A percentile compares a stretch with the other conserved stretches of the same genome.
Evolutionary conservation across 352 stramenopile genomes (phyloP).

Genomic region (Aphanomyces euteiches): DNA sequence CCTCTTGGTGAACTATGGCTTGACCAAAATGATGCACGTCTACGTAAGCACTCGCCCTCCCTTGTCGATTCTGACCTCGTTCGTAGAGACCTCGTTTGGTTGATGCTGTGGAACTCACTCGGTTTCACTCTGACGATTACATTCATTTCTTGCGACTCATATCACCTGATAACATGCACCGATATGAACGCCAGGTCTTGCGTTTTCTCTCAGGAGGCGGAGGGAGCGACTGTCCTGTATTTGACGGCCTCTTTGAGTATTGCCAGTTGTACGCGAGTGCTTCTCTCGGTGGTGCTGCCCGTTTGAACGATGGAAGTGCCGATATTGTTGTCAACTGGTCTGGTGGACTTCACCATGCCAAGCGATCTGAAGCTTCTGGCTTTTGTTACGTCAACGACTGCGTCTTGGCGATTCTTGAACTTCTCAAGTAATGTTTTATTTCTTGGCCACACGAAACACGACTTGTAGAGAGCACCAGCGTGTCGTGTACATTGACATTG

Average conservation of each 20-base stretch:
- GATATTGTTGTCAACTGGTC: conserved; percentile 99
- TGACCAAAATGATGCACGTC: conserved; percentile 99
- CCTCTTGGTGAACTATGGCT: conserved; percentile 99
- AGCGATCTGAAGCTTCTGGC: conserved; percentile 97
- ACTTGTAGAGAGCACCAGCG: conserved; percentile 80
- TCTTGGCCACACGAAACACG: neutral
- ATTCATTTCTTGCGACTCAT: conserved; percentile 98
- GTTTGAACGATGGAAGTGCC: conserved; percentile 92
- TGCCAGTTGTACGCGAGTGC: conserved; percentile 97
- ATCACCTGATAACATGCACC: conserved; percentile 98
- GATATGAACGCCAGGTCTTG: conserved; percentile 92
- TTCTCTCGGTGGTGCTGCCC: conserved; percentile 95
- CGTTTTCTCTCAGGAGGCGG: conserved; percentile 89
- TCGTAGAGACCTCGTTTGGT: conserved; percentile 88
- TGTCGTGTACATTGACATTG: conserved; percentile 99
- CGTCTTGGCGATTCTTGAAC: conserved; percentile 97
- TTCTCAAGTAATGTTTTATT: conserved; percentile 86
- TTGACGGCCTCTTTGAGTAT: conserved; percentile 99
- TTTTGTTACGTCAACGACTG: conserved; percentile 99
- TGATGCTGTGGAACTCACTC: conserved; percentile 95
- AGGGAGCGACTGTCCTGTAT: conserved; percentile 99
- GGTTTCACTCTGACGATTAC: conserved; percentile 99
- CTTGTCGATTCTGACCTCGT: no score
- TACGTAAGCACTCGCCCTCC: conserved; percentile 62
- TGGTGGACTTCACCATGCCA: conserved; percentile 98